These are phyloP conservation scores for Bipolaris bicolor DNA, from an alignment of 2,329 filamentous ascomycete species.

Conservation along the genomic window DNA sequence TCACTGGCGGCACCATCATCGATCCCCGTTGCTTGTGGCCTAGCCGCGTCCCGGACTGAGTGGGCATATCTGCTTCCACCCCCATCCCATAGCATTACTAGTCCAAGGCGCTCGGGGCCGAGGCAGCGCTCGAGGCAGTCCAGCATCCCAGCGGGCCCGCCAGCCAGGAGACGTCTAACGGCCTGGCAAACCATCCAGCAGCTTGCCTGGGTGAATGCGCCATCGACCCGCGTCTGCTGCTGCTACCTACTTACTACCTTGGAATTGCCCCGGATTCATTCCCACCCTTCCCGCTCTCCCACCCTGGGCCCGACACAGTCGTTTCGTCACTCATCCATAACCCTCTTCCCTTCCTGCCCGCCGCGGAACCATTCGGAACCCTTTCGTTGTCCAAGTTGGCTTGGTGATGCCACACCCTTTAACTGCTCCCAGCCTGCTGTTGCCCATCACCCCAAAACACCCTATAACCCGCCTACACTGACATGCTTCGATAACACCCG, in stretches of 20 bases:
- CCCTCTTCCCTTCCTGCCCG: background rate
- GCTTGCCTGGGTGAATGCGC: constrained; percentile 2
- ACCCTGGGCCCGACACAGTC: constrained; percentile 10
- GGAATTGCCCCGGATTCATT: constrained; percentile 18
- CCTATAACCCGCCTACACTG: constrained; percentile 7
- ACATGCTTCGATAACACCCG: constrained; percentile 20
- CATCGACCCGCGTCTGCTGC: background rate
- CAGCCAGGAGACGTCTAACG: constrained; percentile 10
- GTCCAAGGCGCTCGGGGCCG: constrained; percentile 6
- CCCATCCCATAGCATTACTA: background rate
- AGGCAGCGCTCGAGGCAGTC: constrained; percentile 9
- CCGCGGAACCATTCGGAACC: constrained; percentile 17
- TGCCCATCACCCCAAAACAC: background rate
- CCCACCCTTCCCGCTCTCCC: constrained; percentile 7
- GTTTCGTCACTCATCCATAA: constrained; percentile 18
- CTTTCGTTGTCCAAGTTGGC: constrained; percentile 5
- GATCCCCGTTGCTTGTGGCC: constrained; percentile 4
- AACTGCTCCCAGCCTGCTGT: constrained; percentile 4
- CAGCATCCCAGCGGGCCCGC: constrained; percentile 5
- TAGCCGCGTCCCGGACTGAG: background rate
- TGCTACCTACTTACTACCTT: constrained; percentile 6
- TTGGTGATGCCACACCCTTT: constrained; percentile 13
- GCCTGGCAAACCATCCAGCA: constrained; percentile 2
- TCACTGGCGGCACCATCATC: constrained; percentile 7
- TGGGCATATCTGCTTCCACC: background rate